Base-by-base conservation (phyloP, 148 eudicot species). In the Cornus florida region DNA sequence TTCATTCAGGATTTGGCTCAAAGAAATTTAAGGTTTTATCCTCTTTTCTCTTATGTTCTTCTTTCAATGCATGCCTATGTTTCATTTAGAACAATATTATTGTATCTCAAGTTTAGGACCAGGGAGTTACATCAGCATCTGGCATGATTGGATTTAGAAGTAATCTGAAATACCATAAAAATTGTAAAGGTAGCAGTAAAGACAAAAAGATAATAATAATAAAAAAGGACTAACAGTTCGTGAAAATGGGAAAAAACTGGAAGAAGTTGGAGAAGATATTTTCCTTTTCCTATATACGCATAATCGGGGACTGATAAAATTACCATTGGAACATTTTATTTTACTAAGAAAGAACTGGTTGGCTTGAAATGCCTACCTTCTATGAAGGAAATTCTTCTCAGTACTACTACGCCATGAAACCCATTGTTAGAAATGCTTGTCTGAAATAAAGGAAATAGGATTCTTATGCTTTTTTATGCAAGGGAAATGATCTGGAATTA, bases 11-110 rank as follows among this genome's bases (percentile, higher is more conserved):
- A 22, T 78, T 72, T 70, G 70, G 77, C 69, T 71, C 65, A 41
- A 83, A 79, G 74, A 79, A 80, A 72, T 57, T 79, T n/a, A 76
- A 83, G 86, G 86, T 83, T 71, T 76, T 62, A 57, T 11, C 23
- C 43, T 60, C 48, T 43, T 9, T 6, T 57, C 9, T 48, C 35
- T 77, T 41, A 16, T 60, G 67, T 70, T 70, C 3, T n/a, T 59
- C 7, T 17, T 13, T n/a, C 7, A 13, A 43, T 70, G 32, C 69
- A 56, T 56, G 67, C 73, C 6, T 77, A 32, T 50, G 39, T 59
- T 68, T 11, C 14, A 13, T 67, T 75, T 19, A 28, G 16, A 53
- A 14, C 0, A 53, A 53, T 17, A 11, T 53, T 17, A 53, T 13
- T 53, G 5, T 53, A 2, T 3, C 2, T 53, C 59, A 53, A 53